Conservation (phyloP, 225 moss, liverwort and hornwort genomes). For the Physcomitrellopsis africana region DNA sequence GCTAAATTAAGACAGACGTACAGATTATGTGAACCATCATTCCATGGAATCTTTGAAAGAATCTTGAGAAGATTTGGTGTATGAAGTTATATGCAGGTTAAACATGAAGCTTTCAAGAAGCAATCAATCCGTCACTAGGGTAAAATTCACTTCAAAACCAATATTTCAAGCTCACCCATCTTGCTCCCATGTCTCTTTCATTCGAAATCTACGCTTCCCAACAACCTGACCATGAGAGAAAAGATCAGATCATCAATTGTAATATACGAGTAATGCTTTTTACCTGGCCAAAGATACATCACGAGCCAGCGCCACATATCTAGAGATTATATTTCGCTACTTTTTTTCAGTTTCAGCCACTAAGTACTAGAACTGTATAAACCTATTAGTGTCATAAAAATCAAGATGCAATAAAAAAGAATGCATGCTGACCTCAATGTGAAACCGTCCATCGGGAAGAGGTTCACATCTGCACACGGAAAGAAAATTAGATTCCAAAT, state of each 20-base stretch:
- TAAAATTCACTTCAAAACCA: not conserved
- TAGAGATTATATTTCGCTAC: not conserved
- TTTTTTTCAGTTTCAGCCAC: not conserved
- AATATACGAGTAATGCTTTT: not conserved
- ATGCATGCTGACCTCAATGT: conserved; percentile 67
- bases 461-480: conserved; percentile 73
- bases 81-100: not conserved
- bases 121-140: not conserved
- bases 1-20: too few relatives aligned
- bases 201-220: conserved; percentile 82
- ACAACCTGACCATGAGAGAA: conserved; percentile 55
- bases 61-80: not conserved
- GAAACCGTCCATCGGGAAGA: conserved; percentile 79
- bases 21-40: too few relatives aligned
- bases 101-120: not conserved
- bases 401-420: not conserved
- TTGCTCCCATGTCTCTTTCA: conserved; percentile 83
- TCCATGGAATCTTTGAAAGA: not conserved
- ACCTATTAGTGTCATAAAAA: not conserved
- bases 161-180: conserved; percentile 65
- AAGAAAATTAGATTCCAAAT: conserved; percentile 9
- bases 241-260: conserved; percentile 26
- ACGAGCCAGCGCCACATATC: not conserved
- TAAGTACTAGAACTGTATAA: not conserved
- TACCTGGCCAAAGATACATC: conserved; percentile 3